Conservation (phyloP, 306 rosid genomes). For the Ochetophila trinervis region DNA sequence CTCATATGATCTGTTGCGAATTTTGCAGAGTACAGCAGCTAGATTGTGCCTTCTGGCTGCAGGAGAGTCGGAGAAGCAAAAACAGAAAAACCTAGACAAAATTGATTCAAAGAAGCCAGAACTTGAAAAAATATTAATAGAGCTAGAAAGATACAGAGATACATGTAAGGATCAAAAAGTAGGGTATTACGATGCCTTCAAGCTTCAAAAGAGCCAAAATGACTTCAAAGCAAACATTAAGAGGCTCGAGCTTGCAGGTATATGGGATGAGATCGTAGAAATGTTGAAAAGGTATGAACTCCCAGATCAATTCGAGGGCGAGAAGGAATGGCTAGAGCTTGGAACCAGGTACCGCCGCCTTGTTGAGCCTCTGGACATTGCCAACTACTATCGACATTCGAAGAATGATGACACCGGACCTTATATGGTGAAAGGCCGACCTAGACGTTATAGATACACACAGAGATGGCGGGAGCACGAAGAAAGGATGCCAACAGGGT, state of each 20-base stretch:
- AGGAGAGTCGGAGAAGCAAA: slow-evolving; percentile 46
- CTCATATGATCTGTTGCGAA: neutral
- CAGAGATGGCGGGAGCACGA: slow-evolving; percentile 72
- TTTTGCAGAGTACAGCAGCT: slow-evolving; percentile 54
- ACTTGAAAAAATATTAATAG: neutral
- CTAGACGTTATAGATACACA: slow-evolving; percentile 52
- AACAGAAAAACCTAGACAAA: slow-evolving; percentile 28
- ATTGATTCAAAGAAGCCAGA: slow-evolving; percentile 17
- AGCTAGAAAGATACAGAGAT: slow-evolving; percentile 32
- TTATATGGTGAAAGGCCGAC: slow-evolving; percentile 53
- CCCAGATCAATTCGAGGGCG: slow-evolving; percentile 75
- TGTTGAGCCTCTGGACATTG: slow-evolving; percentile 77
- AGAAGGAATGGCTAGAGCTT: slow-evolving; percentile 28
- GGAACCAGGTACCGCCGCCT: slow-evolving; percentile 58
- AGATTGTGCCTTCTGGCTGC: slow-evolving; percentile 73
- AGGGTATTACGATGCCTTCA: slow-evolving; percentile 72
- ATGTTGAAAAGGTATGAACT: slow-evolving; percentile 62
- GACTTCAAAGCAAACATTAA: slow-evolving; percentile 75
- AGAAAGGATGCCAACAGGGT: neutral
- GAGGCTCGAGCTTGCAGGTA: slow-evolving; percentile 61
- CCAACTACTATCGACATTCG: slow-evolving; percentile 70
- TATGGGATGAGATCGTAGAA: slow-evolving; percentile 72
- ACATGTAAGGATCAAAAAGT: slow-evolving; percentile 14
- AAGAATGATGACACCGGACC: slow-evolving; percentile 60
- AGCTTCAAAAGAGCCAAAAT: slow-evolving; percentile 36